Base-by-base conservation (phyloP, 1,139 yeast species). In the Ashbya aceris region DNA sequence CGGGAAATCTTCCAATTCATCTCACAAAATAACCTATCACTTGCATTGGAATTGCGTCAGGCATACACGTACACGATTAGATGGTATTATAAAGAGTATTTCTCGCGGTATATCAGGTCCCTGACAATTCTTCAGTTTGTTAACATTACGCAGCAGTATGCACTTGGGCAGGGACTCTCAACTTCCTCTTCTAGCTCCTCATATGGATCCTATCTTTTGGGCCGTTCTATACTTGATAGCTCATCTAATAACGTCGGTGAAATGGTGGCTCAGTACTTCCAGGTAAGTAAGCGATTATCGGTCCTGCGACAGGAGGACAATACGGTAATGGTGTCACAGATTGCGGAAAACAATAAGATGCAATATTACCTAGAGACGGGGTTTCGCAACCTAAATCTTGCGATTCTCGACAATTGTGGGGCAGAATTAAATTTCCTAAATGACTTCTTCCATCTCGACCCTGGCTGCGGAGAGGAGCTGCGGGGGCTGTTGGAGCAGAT, bases 51-150 rank as follows among this genome's bases (percentile, higher is more conserved):
- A 52, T 69, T 91, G 36, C 73, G 78, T 46, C 73, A 75, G 52
- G 97, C 96, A 0, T 91, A 91, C 58, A 67, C 80, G 9, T 80
- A 77, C 55, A 89, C 97, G 2, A 87, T 89, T 86, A 71, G 75
- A 54, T 91, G 98, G 98, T 91, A 91, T 65, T 91, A 91, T 59
- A 71, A 73, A 45, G 73, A 83, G 42, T 75, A 83, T 51, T 89
- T 91, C 58, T 79, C 82, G 20, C 78, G 91, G 51, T 91, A 89
- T 61, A 66, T 82, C 40, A 76, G 82, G 50, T 80, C 95, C 1
- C 65, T 91, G 45, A 84, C 85, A 47, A 77, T 78, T 48, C 62
- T 83, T 45, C 74, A 70, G 41, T 53, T 76, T 17, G 71, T 72
- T 43, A 65, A 65, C 28, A 72, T 77, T 23, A 87, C 78, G 52